These are phyloP conservation scores for Salix udensis DNA, from an alignment of 345 rosid species.

Conservation along the genomic window DNA sequence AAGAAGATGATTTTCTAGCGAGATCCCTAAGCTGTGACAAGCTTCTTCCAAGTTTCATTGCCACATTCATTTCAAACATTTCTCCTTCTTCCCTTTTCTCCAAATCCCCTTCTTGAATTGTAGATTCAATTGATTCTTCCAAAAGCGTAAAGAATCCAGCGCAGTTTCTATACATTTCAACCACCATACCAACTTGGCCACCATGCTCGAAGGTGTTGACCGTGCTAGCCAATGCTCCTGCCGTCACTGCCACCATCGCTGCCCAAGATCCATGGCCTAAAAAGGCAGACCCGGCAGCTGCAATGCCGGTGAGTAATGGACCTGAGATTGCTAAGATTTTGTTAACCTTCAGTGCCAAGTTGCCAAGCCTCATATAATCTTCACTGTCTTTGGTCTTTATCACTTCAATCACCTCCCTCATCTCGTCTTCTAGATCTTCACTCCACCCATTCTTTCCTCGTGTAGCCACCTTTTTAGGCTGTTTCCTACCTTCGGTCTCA, in stretches of 20 bases:
- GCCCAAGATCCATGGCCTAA: conserved; percentile 16
- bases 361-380: conserved; percentile 41
- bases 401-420: conserved; percentile 34
- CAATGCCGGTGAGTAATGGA: conserved; percentile 37
- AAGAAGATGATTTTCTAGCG: conserved; percentile 24
- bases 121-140: conserved; percentile 33
- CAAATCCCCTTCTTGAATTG: background rate
- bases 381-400: conserved; percentile 34
- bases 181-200: conserved; percentile 52
- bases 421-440: conserved; percentile 31
- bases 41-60: conserved; percentile 49
- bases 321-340: conserved; percentile 42
- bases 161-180: conserved; percentile 53
- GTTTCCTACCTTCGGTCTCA: background rate
- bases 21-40: conserved; percentile 41
- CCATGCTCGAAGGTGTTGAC: conserved; percentile 44
- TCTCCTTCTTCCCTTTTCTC: conserved; percentile 40
- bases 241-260: conserved; percentile 18
- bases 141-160: conserved; percentile 35
- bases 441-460: conserved; percentile 31
- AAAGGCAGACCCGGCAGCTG: conserved; percentile 33
- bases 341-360: conserved; percentile 36
- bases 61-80: conserved; percentile 37
- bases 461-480: background rate
- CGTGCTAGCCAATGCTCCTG: conserved; percentile 34